Percentiles rank a stretch among this genome's conserved stretches.
phyloP scores from a whole-genome alignment of 2,329 filamentous ascomycete species.

The Sporothrix schenckii region DNA sequence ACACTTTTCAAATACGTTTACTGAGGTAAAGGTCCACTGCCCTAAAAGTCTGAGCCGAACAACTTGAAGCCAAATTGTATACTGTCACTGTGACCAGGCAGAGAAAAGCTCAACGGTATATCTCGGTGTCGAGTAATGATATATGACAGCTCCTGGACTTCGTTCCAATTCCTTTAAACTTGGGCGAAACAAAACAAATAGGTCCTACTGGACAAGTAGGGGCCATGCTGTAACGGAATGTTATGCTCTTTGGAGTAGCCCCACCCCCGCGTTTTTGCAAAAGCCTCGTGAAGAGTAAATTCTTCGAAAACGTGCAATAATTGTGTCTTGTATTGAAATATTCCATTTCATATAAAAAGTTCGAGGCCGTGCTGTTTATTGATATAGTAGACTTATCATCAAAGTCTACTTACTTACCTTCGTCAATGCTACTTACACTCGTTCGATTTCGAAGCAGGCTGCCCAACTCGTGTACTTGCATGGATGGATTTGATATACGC shows the following conservation, averaged over 20 bases:
- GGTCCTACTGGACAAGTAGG: background rate
- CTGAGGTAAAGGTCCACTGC: too few species aligned
- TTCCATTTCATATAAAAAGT: too few species aligned
- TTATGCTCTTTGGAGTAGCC: constrained; percentile 1
- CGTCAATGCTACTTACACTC: background rate
- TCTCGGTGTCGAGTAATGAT: background rate
- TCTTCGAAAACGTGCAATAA: too few species aligned
- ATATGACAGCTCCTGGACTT: too few species aligned
- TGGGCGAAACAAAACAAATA: background rate
- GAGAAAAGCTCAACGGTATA: background rate
- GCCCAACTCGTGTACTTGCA: background rate
- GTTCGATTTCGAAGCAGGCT: background rate
- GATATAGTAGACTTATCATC: too few species aligned
- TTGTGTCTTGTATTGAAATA: too few species aligned
- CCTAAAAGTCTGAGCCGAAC: too few species aligned
- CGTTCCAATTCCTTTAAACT: too few species aligned
- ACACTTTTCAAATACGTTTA: too few species aligned
- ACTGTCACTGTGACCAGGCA: background rate
- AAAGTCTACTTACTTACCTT: too few species aligned
- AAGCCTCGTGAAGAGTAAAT: too few species aligned
- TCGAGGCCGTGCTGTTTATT: too few species aligned
- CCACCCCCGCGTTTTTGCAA: constrained; percentile 8
- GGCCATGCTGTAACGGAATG: background rate
- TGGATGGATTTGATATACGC: background rate
- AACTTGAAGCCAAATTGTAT: background rate